Evolutionary conservation across 305 asterid genomes (phyloP), one percentile per base, ranked within the genome.

Genomic region (Fraxinus latifolia): DNA sequence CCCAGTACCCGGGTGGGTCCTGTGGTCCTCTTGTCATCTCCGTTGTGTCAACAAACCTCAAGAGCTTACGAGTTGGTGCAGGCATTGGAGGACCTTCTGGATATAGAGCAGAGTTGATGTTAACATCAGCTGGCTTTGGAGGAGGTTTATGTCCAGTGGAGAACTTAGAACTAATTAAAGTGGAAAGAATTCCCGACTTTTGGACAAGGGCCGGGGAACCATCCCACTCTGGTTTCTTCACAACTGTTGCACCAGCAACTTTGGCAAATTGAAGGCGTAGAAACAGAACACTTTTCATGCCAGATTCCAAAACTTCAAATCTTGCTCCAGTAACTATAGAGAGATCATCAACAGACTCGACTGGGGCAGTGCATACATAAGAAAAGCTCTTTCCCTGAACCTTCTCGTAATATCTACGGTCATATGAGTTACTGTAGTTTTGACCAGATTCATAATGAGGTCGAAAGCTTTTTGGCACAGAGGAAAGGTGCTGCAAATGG

Each of bases 11-110:
- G 0, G 97, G 97, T 1, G 88, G 47, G 83, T 93, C 92, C 87
- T 91, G 94, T 11, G 97, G 97, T 33, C 97, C 97, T 76, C 97
- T 88, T 5, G 84, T 86, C 93, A 93, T 92, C 87, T 93, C 97
- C 0, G 90, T 87, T 0, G 93, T 87, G 85, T 93, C 97, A 15
- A 93, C 93, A 71, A 86, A 92, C 88, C 84, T 91, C 79, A 93
- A 81, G 76, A 93, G 93, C 55, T 91, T 93, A 80, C 82, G 90
- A 0, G 90, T 87, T 42, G 88, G 92, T 11, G 94, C 89, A 33
- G 95, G 83, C 86, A 83, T 72, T 0, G 97, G 97, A 76, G 97
- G 97, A 2, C 97, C 97, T 2, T 92, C 93, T 5, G 93, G 97
- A 85, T 89, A 93, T 31, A 93, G 23, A 77, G 93, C 97, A 68